A percentile compares a stretch with the other conserved stretches of the same genome.
These are phyloP conservation scores for Sarcomyxa edulis DNA, from an alignment of 768 basidiomycete genomes.

Conservation along the genomic window DNA sequence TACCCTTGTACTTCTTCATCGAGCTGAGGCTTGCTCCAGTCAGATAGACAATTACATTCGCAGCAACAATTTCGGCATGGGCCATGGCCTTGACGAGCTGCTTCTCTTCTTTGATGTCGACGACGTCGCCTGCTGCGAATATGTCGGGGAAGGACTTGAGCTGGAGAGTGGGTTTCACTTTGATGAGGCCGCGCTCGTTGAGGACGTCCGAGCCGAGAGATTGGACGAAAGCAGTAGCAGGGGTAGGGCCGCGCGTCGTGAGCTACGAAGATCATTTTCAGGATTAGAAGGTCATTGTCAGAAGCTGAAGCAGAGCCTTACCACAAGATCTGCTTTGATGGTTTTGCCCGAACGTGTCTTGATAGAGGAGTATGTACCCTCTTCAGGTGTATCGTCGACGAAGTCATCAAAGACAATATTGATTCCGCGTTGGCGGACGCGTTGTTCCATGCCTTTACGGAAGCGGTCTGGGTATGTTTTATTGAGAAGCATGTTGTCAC, in stretches of 20 bases:
- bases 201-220: conserved; percentile 36
- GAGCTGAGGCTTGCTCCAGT: conserved; percentile 24
- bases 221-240: conserved; percentile 46
- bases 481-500: conserved; percentile 48
- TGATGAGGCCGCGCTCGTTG: conserved; percentile 35
- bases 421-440: conserved; percentile 38
- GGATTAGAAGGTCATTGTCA: background rate
- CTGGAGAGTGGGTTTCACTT: conserved; percentile 54
- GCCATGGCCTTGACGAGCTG: conserved; percentile 37
- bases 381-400: conserved; percentile 39
- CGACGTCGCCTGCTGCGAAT: conserved; percentile 63
- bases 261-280: conserved; percentile 18
- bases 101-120: conserved; percentile 62
- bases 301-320: conserved; percentile 22
- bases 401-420: conserved; percentile 48
- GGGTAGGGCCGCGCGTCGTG: conserved; percentile 34
- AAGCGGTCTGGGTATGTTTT: conserved; percentile 47
- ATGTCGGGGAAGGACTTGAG: conserved; percentile 44
- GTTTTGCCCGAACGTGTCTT: conserved; percentile 46
- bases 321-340: conserved; percentile 54
- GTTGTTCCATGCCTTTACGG: conserved; percentile 39
- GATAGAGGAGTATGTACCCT: conserved; percentile 27
- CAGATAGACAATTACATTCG: conserved; percentile 45
- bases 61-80: conserved; percentile 41
- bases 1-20: conserved; percentile 41